Base-by-base conservation (phyloP, 1,284 basidiomycete genomes). In the Malassezia sp. region DNA sequence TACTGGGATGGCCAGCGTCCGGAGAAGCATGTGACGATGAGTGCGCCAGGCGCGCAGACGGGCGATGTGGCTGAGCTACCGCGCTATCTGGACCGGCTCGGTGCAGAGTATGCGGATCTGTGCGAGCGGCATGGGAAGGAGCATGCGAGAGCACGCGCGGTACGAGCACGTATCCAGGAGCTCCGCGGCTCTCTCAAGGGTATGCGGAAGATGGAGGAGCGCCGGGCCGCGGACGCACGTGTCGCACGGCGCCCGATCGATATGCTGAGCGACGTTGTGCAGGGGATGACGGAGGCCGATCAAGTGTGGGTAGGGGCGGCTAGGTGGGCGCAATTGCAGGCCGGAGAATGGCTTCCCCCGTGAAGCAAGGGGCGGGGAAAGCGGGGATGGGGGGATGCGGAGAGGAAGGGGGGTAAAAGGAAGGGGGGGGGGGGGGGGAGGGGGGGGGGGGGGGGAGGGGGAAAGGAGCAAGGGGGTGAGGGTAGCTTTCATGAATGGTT, bases 1-100 rank as follows among this genome's bases (percentile, higher is more conserved):
- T 35, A 30, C 14, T 50, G 43, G 42, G 48, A 50, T 18, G 48
- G 41, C 7, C 48, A 50, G 38, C 48, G 40, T 9, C 42, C 48
- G 9, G 48, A 50, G 23, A 50, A 50, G 41, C 48, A 50, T 15
- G n/a, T 50, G 17, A 28, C 26, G n/a, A n/a, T n/a, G n/a, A n/a
- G n/a, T n/a, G n/a, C n/a, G n/a, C n/a, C n/a, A n/a, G n/a, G n/a
- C n/a, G n/a, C n/a, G n/a, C n/a, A n/a, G n/a, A n/a, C n/a, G n/a
- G n/a, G n/a, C n/a, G n/a, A n/a, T n/a, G n/a, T n/a, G n/a, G n/a
- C n/a, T n/a, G n/a, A n/a, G n/a, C n/a, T n/a, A n/a, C n/a, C n/a
- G n/a, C n/a, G n/a, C n/a, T n/a, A 22, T 3, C 27, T 43, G 17
- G 23, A 29, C 2, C 12, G 22, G n/a, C 42, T 49, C 15, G 24